Evolutionary conservation across 306 rosid genomes (phyloP), one percentile per base, ranked within the genome.

Genomic region (Calophaca sinica): DNA sequence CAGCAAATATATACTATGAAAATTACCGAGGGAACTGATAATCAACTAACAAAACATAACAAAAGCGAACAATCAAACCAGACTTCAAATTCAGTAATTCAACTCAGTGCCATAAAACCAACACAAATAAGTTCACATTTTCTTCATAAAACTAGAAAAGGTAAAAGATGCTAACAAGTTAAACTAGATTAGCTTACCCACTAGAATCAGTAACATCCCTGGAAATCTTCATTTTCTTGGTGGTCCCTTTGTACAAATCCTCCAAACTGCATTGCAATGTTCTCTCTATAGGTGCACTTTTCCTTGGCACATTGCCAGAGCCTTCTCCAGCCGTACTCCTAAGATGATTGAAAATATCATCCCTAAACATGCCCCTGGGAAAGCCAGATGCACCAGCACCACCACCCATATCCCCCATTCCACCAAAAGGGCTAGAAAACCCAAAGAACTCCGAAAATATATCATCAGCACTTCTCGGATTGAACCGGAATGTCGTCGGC

Each of bases 201-300:
- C 61, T 87, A 69, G 89, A 62, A 87, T 91, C 97, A 3, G 74
- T 36, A 69, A 89, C 98, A 74, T 91, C 94, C 86, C 94, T 86
- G n/a, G 96, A 88, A 75, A 94, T 90, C 88, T 94, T 94, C 97
- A 94, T 88, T 85, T 91, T 94, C 73, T 89, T 94, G n/a, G 89
- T 90, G 64, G 97, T 89, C 26, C 98, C 98, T 80, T 87, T 88
- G 59, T 87, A 90, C 83, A 94, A 84, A 82, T 94, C 96, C 81
- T 91, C 96, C 84, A 94, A 84, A 86, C 85, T 90, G 80, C 97
- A 94, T 4, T 81, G 88, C 75, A 94, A 39, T 42, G 83, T 79
- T 78, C 84, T 84, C 84, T 88, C 93, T 5, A 94, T 88, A 0
- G 96, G 81, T 36, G 86, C 80, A 73, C 87, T 84, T 82, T 94